These are phyloP conservation scores for Aureobasidium melanogenum DNA, from an alignment of 2,329 filamentous ascomycete genomes.

Conservation along the genomic window DNA sequence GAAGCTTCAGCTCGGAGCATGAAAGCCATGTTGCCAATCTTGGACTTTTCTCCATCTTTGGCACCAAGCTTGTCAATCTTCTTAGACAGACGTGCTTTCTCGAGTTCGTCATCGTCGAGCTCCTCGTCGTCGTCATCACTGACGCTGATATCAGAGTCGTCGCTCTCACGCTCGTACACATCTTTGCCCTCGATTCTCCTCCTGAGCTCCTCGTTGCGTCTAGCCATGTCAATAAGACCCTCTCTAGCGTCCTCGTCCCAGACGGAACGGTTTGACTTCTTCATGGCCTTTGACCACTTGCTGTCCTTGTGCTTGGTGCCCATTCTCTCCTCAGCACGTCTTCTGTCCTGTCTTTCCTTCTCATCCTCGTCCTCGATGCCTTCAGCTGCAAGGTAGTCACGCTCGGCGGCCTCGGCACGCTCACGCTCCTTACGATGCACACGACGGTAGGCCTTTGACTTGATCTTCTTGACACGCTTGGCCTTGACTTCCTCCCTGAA, in stretches of 20 bases:
- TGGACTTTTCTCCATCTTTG: conserved; percentile 36
- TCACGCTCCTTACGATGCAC: conserved; percentile 77
- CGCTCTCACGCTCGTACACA: conserved; percentile 37
- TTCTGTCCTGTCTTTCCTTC: conserved; percentile 58
- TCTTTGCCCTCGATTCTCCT: conserved; percentile 67
- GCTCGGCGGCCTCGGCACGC: conserved; percentile 44
- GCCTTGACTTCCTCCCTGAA: conserved; percentile 83
- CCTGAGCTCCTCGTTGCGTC: conserved; percentile 72
- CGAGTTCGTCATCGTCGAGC: conserved; percentile 44
- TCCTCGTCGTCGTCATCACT: conserved; percentile 57
- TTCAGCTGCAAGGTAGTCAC: conserved; percentile 49
- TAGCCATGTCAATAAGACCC: conserved; percentile 71
- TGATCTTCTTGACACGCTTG: conserved; percentile 97
- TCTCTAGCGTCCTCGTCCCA: conserved; percentile 84
- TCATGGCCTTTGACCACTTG: conserved; percentile 83
- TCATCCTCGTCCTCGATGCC: conserved; percentile 57
- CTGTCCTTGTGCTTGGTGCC: conserved; percentile 77
- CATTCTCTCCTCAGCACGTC: conserved; percentile 75
- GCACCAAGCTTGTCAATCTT: conserved; percentile 36
- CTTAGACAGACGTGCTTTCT: conserved; percentile 17
- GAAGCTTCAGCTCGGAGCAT: conserved; percentile 84
- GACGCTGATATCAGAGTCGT: conserved; percentile 25
- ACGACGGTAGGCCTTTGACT: conserved; percentile 88
- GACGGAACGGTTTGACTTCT: conserved; percentile 66
- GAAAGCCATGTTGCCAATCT: conserved; percentile 79